These are phyloP conservation scores for Candida pseudocylindracea DNA, from an alignment of 1,139 yeast species.

Conservation along the genomic window DNA sequence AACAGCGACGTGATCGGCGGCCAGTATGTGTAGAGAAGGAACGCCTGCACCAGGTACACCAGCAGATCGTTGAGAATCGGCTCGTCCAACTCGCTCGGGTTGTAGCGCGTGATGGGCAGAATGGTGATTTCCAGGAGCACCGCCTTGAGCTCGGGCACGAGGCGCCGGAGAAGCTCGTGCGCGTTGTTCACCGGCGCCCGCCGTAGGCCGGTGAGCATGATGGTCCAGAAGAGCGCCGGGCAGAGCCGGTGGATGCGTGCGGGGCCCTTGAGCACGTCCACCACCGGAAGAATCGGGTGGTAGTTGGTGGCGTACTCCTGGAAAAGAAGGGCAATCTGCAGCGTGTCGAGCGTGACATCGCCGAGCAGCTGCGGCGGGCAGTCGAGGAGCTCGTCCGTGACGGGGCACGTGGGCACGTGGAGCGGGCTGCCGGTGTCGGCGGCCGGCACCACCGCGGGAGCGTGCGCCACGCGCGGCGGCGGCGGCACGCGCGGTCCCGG, in stretches of 20 bases:
- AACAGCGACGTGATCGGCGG: constrained; percentile 87
- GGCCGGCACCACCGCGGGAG: not conserved
- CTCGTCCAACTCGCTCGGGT: constrained; percentile 52
- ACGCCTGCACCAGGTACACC: constrained; percentile 90
- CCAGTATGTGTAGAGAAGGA: constrained; percentile 76
- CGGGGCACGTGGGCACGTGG: constrained; percentile 1
- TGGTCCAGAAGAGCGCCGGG: constrained; percentile 87
- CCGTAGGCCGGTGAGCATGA: constrained; percentile 65
- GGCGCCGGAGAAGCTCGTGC: constrained; percentile 18
- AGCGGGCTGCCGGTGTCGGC: not conserved
- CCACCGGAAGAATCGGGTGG: constrained; percentile 75
- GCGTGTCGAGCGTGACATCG: constrained; percentile 33
- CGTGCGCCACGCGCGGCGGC: not conserved
- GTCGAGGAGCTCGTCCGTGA: constrained; percentile 16
- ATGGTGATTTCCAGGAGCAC: constrained; percentile 74
- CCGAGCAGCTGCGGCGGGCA: constrained; percentile 55
- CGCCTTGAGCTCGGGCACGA: constrained; percentile 53
- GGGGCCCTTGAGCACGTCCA: constrained; percentile 63
- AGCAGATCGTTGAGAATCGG: constrained; percentile 76
- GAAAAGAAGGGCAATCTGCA: constrained; percentile 41
- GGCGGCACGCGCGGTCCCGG: too few species aligned
- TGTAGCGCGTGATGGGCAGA: constrained; percentile 70
- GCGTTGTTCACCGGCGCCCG: constrained; percentile 17
- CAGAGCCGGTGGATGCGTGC: constrained; percentile 58
- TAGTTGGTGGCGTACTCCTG: constrained; percentile 51